Conservation (phyloP, 208 protist genomes). For the Acanthamoeba royreba region DNA sequence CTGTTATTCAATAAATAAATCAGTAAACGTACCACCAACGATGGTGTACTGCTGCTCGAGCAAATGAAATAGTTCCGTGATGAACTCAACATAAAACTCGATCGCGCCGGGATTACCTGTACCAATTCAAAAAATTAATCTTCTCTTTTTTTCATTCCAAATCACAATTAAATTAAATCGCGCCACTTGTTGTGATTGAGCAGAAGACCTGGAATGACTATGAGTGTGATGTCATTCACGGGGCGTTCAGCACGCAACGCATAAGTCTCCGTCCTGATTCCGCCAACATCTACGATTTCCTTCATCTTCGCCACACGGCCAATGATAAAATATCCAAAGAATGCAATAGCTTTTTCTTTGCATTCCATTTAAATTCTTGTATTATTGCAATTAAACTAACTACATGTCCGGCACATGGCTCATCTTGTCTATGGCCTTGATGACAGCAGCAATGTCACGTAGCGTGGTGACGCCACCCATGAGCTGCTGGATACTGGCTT, state of each 20-base stretch:
- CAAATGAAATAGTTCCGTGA: neutral
- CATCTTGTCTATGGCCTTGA: neutral
- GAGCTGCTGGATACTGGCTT: neutral
- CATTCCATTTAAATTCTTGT: neutral
- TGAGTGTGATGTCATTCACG: neutral
- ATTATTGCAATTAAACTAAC: too few species aligned
- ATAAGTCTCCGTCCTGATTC: neutral
- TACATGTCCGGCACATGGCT: too few species aligned
- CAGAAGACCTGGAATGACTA: neutral
- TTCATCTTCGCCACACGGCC: neutral
- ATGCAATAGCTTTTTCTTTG: neutral
- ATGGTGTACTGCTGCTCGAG: neutral
- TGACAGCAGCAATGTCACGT: constrained; percentile 13
- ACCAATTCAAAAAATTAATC: neutral
- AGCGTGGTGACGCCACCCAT: neutral
- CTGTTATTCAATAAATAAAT: neutral
- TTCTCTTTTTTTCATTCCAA: neutral
- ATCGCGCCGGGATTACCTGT: constrained; percentile 15
- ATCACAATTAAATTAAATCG: neutral
- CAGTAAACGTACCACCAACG: neutral
- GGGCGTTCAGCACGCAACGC: neutral
- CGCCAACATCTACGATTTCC: neutral
- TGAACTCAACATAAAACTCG: constrained; percentile 23
- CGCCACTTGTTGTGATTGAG: neutral
- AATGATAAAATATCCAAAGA: neutral